phyloP scores from a whole-genome alignment of 202 grass and related monocot genomes.

The Bolboschoenoplectus hybrid region DNA sequence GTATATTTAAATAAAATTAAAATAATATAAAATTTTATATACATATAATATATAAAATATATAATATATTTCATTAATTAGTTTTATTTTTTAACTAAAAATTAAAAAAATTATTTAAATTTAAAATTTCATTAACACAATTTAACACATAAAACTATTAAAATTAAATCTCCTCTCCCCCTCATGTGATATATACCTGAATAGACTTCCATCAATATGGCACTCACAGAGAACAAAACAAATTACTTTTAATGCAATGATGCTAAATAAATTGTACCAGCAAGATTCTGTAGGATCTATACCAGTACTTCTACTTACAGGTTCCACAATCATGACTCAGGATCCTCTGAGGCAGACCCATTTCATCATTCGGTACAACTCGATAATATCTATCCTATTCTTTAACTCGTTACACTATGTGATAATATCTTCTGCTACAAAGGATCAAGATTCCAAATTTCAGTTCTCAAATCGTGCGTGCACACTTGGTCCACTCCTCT shows the following conservation, averaged over 20 bases:
- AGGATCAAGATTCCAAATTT: neutral
- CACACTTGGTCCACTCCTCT: neutral
- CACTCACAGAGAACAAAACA: neutral
- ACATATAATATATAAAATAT: too few relatives aligned
- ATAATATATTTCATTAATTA: too few relatives aligned
- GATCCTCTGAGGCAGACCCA: neutral
- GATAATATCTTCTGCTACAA: neutral
- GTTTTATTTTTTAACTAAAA: too few relatives aligned
- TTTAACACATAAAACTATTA: too few relatives aligned
- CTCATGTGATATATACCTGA: too few relatives aligned
- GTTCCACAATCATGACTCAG: neutral
- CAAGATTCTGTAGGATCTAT: neutral
- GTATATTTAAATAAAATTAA: too few relatives aligned
- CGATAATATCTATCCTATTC: too few relatives aligned
- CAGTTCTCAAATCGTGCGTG: slow-evolving; percentile 4
- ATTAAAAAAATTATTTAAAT: too few relatives aligned
- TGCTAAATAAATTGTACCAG: neutral
- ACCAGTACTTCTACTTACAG: neutral
- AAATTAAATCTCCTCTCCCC: too few relatives aligned
- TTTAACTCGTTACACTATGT: neutral
- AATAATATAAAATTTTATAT: too few relatives aligned
- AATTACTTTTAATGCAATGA: neutral
- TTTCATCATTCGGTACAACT: too few relatives aligned
- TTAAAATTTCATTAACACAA: too few relatives aligned
- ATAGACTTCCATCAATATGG: neutral